Base-by-base conservation (phyloP, 1,284 basidiomycete species). In the Sphagnurus paluster region DNA sequence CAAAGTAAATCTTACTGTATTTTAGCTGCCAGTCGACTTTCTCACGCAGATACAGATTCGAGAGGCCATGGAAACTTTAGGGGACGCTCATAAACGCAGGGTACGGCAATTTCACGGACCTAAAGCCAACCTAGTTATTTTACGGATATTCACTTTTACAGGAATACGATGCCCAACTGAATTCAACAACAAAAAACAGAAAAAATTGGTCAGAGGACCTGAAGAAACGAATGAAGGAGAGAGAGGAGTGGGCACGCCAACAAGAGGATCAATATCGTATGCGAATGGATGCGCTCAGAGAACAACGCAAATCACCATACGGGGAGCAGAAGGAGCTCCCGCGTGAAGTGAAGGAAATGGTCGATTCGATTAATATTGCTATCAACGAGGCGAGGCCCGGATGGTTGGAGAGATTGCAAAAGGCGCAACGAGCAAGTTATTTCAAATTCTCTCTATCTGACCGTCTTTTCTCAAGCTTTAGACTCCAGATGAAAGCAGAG, bases 221-320 rank as follows among this genome's bases (percentile, higher is more conserved):
- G 48, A 65, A 68, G 20, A 71, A 62, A 21, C 72, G 79, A n/a
- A 70, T 71, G 44, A 72, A 71, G 38, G 82, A 84, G 25, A 74
- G 84, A 39, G 74, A 75, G 36, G 77, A 76, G 55, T 85, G 84
- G 83, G 79, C 78, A 5, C 70, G 67, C 2, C 70, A 73, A 55
- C 71, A 73, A 33, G 71, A 75, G 49, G 71, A 76, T 49, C 60
- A 72, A 39, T 67, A 68, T 44, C 62, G 75, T 57, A 63, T 74
- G 56, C 68, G 78, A 55, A 64, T 75, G 56, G 66, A 66, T 7
- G 63, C 61, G n/a, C 59, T 72, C 24, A 63, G 59, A 24, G 62
- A 66, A 50, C 58, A 63, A 49, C 60, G 59, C 25, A 61, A 59
- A 14, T 59, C 60, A 43, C 41, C 63, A 47, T 46, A 70, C 45